phyloP scores from a whole-genome alignment of 1,284 basidiomycete genomes.

The Golubevia pallescens region DNA sequence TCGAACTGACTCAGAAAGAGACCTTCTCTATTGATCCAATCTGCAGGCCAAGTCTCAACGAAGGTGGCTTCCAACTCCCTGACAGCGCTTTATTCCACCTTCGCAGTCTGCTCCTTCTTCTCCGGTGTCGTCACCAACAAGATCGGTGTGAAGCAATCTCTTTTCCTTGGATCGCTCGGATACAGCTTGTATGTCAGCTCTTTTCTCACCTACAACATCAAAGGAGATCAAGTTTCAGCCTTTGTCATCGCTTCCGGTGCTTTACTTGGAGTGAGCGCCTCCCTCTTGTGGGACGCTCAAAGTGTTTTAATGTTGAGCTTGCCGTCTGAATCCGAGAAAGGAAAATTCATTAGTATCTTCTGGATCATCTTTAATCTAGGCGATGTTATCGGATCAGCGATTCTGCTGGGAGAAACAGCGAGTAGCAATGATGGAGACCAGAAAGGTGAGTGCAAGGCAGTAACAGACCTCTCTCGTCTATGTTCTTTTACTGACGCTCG shows the following conservation, averaged over 20 bases:
- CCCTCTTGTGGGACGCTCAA: slow-evolving; percentile 47
- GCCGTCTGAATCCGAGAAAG: slow-evolving; percentile 36
- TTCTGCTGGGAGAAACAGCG: slow-evolving; percentile 36
- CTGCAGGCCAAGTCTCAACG: neutral
- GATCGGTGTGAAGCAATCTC: slow-evolving; percentile 35
- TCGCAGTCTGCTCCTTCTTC: slow-evolving; percentile 47
- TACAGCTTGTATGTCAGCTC: slow-evolving; percentile 44
- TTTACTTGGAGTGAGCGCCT: slow-evolving; percentile 47
- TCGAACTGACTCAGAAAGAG: slow-evolving; percentile 26
- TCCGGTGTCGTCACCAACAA: slow-evolving; percentile 47
- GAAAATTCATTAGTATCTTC: slow-evolving; percentile 10
- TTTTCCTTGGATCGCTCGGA: slow-evolving; percentile 40
- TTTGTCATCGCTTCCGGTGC: slow-evolving; percentile 52
- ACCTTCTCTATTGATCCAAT: slow-evolving; percentile 3
- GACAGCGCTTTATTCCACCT: slow-evolving; percentile 29
- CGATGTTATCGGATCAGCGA: slow-evolving; percentile 43
- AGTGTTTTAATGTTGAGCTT: slow-evolving; percentile 46
- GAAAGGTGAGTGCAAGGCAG: too few relatives aligned
- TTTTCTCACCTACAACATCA: slow-evolving; percentile 53
- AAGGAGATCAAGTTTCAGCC: slow-evolving; percentile 27
- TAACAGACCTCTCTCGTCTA: too few relatives aligned
- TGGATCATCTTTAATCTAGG: slow-evolving; percentile 21
- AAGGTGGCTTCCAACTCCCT: too few relatives aligned
- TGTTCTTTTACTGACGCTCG: too few relatives aligned
- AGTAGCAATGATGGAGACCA: too few relatives aligned